Percentiles rank a stretch among this genome's conserved stretches.
phyloP scores from a whole-genome alignment of 2,329 filamentous ascomycete genomes.

The Pseudogymnoascus sp. region DNA sequence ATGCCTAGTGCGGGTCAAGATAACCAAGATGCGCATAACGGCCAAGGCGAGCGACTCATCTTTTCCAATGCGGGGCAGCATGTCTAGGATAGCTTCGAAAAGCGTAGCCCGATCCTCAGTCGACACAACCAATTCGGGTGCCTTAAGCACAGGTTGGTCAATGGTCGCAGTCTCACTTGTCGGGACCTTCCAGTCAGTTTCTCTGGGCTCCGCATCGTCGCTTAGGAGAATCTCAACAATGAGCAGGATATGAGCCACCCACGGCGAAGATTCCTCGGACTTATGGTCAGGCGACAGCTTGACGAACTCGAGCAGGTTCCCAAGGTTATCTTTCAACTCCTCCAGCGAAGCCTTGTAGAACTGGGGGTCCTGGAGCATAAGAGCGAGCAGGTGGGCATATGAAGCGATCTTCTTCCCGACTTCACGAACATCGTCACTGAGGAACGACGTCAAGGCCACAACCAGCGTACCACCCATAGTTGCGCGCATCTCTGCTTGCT shows the following conservation, averaged over 20 bases:
- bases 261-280: slow-evolving; percentile 74
- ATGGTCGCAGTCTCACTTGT: slow-evolving; percentile 40
- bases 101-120: slow-evolving; percentile 60
- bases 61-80: slow-evolving; percentile 80
- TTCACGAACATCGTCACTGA: slow-evolving; percentile 43
- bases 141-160: slow-evolving; percentile 47
- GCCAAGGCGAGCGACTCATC: slow-evolving; percentile 79
- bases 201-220: slow-evolving; percentile 73
- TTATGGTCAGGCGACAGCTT: slow-evolving; percentile 59
- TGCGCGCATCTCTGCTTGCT: slow-evolving; percentile 47
- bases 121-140: slow-evolving; percentile 55
- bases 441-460: slow-evolving; percentile 69
- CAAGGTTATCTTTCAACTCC: slow-evolving; percentile 68
- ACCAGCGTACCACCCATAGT: slow-evolving; percentile 79
- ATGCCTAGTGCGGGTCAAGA: slow-evolving; percentile 71
- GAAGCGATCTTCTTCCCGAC: slow-evolving; percentile 65
- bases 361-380: slow-evolving; percentile 72
- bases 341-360: slow-evolving; percentile 74
- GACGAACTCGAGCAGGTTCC: slow-evolving; percentile 70
- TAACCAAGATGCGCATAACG: slow-evolving; percentile 73
- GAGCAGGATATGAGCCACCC: slow-evolving; percentile 84
- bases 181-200: slow-evolving; percentile 61
- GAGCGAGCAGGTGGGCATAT: slow-evolving; percentile 82
- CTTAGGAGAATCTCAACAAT: slow-evolving; percentile 86
- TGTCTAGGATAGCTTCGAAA: slow-evolving; percentile 69